These are phyloP conservation scores for Aspergillus avenaceus DNA, from an alignment of 495 filamentous ascomycete genomes.

Conservation along the genomic window DNA sequence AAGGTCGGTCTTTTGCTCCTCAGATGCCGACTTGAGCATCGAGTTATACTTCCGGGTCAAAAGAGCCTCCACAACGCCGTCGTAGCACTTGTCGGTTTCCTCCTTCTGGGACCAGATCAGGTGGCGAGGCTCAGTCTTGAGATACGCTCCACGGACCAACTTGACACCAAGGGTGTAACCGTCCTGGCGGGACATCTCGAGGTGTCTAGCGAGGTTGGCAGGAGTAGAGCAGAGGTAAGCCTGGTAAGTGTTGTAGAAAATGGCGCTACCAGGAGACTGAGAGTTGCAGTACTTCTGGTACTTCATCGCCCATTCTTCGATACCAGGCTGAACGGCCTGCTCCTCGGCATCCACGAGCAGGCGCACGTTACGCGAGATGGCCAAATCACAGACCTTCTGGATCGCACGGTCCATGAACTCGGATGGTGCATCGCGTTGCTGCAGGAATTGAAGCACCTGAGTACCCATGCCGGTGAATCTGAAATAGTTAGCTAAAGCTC, in stretches of 20 bases:
- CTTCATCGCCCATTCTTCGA: conserved; percentile 77
- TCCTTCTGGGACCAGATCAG: conserved; percentile 78
- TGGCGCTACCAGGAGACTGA: conserved; percentile 50
- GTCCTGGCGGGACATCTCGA: conserved; percentile 59
- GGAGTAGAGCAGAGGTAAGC: conserved; percentile 77
- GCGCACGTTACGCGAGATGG: conserved; percentile 62
- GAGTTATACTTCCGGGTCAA: conserved; percentile 52
- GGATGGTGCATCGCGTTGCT: conserved; percentile 53
- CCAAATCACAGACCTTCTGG: conserved; percentile 70
- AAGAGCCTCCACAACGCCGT: conserved; percentile 55
- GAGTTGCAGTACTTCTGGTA: conserved; percentile 80
- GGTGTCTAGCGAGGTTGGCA: conserved; percentile 58
- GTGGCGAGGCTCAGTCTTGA: conserved; percentile 72
- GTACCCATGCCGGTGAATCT: conserved; percentile 84
- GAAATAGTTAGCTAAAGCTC: conserved; percentile 6
- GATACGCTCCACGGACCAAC: conserved; percentile 87
- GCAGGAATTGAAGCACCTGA: conserved; percentile 64
- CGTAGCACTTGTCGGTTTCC: conserved; percentile 69
- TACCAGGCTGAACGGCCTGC: conserved; percentile 71
- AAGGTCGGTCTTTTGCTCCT: conserved; percentile 38
- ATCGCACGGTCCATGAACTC: conserved; percentile 65
- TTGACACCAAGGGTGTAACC: conserved; percentile 83
- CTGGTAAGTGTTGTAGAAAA: conserved; percentile 77
- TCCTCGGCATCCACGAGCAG: conserved; percentile 93
- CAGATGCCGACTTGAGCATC: conserved; percentile 39